Conservation (phyloP, 805 yeast genomes). For the Yarrowia keelungensis region DNA sequence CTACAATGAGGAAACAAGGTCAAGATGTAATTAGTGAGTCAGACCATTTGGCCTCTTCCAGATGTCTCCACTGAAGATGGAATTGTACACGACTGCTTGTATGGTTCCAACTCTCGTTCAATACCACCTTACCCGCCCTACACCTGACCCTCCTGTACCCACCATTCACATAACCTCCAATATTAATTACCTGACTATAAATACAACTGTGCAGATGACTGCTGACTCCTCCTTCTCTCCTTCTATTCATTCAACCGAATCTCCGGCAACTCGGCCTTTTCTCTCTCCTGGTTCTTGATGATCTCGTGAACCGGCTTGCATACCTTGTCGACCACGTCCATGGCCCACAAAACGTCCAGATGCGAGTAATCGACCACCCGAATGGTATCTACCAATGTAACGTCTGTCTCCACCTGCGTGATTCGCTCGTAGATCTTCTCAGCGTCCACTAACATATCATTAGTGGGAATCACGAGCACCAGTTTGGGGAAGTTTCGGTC, state of each 20-base stretch:
- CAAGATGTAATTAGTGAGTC: no score
- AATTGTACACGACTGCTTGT: no score
- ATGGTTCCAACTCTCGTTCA: no score
- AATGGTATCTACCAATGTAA: conserved; percentile 51
- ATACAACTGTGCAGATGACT: conserved; percentile 9
- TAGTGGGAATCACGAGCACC: conserved; percentile 71
- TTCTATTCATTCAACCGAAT: not conserved
- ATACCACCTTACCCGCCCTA: no score
- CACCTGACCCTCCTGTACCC: no score
- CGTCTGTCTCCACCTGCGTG: conserved; percentile 50
- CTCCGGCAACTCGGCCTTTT: conserved; percentile 13
- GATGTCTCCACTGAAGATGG: no score
- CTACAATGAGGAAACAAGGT: no score
- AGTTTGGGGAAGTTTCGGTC: conserved; percentile 61
- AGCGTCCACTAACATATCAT: conserved; percentile 82
- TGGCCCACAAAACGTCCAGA: conserved; percentile 92
- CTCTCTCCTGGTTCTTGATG: conserved; percentile 43
- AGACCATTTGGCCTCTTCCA: no score
- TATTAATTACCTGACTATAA: conserved; percentile 17
- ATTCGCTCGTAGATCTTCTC: conserved; percentile 69
- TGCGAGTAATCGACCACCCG: conserved; percentile 76
- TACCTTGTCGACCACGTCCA: conserved; percentile 68
- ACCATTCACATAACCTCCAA: no score
- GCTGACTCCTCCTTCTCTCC: not conserved
- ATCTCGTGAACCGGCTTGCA: conserved; percentile 56